Percentiles rank a stretch among this genome's conserved stretches.
Conservation (phyloP, 2,329 filamentous ascomycete species). For the Tolypocladium nubicola region DNA sequence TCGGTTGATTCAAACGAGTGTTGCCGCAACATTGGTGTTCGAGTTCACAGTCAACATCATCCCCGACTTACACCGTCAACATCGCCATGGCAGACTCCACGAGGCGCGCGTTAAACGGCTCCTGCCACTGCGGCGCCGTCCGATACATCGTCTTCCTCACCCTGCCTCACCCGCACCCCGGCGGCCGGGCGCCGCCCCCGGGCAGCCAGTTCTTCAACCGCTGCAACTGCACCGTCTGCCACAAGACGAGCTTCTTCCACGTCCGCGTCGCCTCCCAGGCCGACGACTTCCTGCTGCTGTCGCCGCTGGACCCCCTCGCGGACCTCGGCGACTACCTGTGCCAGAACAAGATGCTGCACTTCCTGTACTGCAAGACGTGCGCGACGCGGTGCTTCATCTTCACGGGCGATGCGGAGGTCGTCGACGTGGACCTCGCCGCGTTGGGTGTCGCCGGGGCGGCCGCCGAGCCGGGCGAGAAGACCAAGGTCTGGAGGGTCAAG, state of each 20-base stretch:
- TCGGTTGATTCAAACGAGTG: no score
- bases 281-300: constrained; percentile 35
- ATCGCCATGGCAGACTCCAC: neutral
- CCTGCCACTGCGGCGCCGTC: constrained; percentile 34
- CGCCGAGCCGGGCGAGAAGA: neutral
- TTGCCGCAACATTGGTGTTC: no score
- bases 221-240: constrained; percentile 39
- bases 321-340: constrained; percentile 31
- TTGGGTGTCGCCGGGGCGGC: constrained; percentile 3
- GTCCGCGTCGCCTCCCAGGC: constrained; percentile 21
- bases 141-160: constrained; percentile 32
- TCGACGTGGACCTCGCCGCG: constrained; percentile 10
- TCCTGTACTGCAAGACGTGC: constrained; percentile 36
- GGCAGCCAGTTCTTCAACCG: constrained; percentile 16
- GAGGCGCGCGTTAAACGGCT: constrained; percentile 20
- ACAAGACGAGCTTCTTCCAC: constrained; percentile 36
- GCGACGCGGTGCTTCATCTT: constrained; percentile 32
- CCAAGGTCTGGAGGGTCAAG: constrained; percentile 19
- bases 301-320: constrained; percentile 23
- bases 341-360: constrained; percentile 20
- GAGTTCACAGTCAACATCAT: neutral
- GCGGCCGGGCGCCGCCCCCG: constrained; percentile 9
- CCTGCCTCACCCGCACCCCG: constrained; percentile 20
- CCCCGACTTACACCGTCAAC: neutral
- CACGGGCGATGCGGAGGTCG: constrained; percentile 19